Percentiles rank a stretch among this genome's conserved stretches.
Evolutionary conservation across 257 asterid species (phyloP).

Genomic region (Penstemon eatonii): DNA sequence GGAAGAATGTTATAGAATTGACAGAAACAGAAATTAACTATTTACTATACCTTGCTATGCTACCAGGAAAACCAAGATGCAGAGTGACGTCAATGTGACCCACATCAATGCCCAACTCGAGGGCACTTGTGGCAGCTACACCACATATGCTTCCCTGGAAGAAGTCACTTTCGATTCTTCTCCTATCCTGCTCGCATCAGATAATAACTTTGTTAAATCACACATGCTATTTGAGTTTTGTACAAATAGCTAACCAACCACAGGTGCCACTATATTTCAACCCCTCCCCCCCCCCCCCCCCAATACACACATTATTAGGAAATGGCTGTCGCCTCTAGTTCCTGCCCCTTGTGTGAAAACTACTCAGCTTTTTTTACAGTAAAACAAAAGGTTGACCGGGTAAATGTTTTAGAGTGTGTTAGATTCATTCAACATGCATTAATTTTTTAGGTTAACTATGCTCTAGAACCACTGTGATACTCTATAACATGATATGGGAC

Average conservation of each 20-base stretch:
- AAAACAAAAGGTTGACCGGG: not conserved
- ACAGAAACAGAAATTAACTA: slow-evolving; percentile 27
- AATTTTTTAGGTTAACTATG: no score
- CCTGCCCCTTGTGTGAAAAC: slow-evolving; percentile 6
- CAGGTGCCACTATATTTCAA: not conserved
- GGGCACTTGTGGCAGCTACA: slow-evolving; percentile 95
- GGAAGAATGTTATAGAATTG: slow-evolving; percentile 19
- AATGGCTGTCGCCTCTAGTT: not conserved
- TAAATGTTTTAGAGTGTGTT: no score
- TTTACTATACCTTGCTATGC: slow-evolving; percentile 72
- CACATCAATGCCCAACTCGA: slow-evolving; percentile 96
- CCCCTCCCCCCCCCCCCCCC: not conserved
- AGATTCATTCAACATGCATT: no score
- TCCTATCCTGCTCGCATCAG: slow-evolving; percentile 71
- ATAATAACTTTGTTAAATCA: slow-evolving; percentile 25
- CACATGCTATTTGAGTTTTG: slow-evolving; percentile 27
- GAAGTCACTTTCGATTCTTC: slow-evolving; percentile 80
- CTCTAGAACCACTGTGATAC: no score
- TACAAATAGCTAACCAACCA: slow-evolving; percentile 11
- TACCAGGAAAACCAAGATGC: slow-evolving; percentile 98
- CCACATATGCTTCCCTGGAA: slow-evolving; percentile 79
- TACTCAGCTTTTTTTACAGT: slow-evolving; percentile 1
- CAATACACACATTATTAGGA: not conserved
- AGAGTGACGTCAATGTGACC: slow-evolving; percentile 92
- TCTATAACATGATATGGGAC: no score